Conservation (phyloP, 345 rosid genomes). For the Kernera saxatilis region DNA sequence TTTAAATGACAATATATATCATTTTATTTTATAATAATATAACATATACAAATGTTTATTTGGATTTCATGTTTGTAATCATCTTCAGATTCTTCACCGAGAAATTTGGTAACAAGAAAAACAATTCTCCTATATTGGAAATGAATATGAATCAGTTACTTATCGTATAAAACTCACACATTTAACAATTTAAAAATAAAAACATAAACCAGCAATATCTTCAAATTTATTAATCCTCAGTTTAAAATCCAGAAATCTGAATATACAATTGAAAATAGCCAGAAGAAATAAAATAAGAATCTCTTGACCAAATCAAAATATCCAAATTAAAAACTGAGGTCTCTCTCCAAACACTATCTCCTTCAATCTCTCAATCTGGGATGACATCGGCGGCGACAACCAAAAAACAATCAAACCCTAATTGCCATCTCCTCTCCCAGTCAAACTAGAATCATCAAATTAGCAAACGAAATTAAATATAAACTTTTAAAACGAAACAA, state of each 20-base stretch:
- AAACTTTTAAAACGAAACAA: neutral
- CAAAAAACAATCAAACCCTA: constrained; percentile 18
- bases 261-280: constrained; percentile 18
- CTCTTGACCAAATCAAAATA: constrained; percentile 5
- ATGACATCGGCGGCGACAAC: constrained; percentile 8
- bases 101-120: neutral
- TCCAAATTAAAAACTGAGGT: constrained; percentile 8
- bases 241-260: constrained; percentile 12
- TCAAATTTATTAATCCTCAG: constrained; percentile 7
- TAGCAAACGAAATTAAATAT: constrained; percentile 1
- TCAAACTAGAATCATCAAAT: neutral
- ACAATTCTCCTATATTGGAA: neutral
- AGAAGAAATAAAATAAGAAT: constrained; percentile 5
- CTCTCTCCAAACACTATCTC: constrained; percentile 16
- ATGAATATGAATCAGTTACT: too few species aligned
- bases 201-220: neutral
- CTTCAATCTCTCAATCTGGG: constrained; percentile 14
- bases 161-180: neutral
- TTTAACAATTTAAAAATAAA: neutral
- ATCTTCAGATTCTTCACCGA: neutral
- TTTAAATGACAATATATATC: neutral
- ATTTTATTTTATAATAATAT: too few species aligned
- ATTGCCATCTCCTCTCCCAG: constrained; percentile 27
- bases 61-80: neutral
- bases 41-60: too few species aligned